These are phyloP conservation scores for Didymella exigua DNA, from an alignment of 2,329 filamentous ascomycete species.

Conservation along the genomic window DNA sequence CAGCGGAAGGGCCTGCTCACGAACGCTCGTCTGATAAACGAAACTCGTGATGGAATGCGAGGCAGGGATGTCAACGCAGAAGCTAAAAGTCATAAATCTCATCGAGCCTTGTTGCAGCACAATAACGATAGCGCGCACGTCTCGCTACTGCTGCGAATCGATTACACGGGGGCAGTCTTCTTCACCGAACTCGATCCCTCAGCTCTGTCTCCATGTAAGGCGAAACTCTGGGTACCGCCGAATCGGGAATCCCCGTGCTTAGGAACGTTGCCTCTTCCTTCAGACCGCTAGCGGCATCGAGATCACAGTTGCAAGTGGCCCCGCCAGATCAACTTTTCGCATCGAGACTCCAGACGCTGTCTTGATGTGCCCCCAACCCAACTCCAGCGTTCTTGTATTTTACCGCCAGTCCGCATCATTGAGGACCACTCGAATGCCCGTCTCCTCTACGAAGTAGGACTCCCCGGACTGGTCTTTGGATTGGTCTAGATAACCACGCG, in stretches of 20 bases:
- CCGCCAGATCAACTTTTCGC: conserved; percentile 15
- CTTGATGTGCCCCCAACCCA: not conserved
- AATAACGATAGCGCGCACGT: not conserved
- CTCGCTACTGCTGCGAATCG: not conserved
- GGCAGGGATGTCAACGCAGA: not conserved
- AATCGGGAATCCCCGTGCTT: not conserved
- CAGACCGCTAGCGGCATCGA: conserved; percentile 7
- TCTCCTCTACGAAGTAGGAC: not conserved
- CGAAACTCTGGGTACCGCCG: not conserved
- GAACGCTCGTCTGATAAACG: not conserved
- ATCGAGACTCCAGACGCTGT: not conserved
- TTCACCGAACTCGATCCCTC: not conserved
- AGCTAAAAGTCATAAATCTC: not conserved
- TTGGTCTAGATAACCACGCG: conserved; percentile 13
- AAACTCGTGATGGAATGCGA: not conserved
- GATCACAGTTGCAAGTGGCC: conserved; percentile 7
- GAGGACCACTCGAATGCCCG: not conserved
- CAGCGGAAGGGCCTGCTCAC: not conserved
- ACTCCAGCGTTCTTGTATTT: not conserved
- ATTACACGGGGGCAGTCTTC: not conserved
- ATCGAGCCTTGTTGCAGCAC: not conserved
- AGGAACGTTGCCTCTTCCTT: not conserved
- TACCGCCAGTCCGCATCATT: not conserved
- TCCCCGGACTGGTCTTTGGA: conserved; percentile 3
- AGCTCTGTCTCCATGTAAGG: not conserved